phyloP scores from a whole-genome alignment of 345 rosid species.

The Viola odorata region DNA sequence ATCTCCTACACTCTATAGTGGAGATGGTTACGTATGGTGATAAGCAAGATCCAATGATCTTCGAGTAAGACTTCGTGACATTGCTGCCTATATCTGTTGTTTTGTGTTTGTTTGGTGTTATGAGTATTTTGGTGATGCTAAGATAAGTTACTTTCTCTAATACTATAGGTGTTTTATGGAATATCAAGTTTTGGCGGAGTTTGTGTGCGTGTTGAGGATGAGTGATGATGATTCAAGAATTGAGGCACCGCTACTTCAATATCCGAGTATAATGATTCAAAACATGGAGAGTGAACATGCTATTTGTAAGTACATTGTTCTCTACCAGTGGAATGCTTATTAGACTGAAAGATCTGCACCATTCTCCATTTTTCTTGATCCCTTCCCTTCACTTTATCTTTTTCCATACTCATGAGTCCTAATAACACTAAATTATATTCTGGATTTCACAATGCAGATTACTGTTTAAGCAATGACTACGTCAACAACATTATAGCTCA shows the following conservation, averaged over 20 bases:
- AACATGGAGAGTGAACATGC: slow-evolving; percentile 56
- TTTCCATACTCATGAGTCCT: too few species aligned
- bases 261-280: slow-evolving; percentile 62
- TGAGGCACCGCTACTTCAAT: slow-evolving; percentile 56
- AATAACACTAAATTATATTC: too few species aligned
- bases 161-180: slow-evolving; percentile 50
- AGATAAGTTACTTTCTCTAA: not conserved
- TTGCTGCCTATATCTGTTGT: too few species aligned
- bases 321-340: not conserved
- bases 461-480: slow-evolving; percentile 61
- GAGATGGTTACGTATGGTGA: slow-evolving; percentile 64
- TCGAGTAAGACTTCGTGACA: slow-evolving; percentile 32
- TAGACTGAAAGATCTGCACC: too few species aligned
- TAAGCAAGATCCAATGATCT: slow-evolving; percentile 51
- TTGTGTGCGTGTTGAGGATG: slow-evolving; percentile 46
- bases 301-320: slow-evolving; percentile 40
- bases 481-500: slow-evolving; percentile 53
- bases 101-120: not conserved
- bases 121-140: not conserved
- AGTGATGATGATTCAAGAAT: slow-evolving; percentile 37
- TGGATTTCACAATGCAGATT: slow-evolving; percentile 35
- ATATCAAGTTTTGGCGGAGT: slow-evolving; percentile 57
- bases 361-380: too few species aligned
- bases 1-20: slow-evolving; percentile 52
- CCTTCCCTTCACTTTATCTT: too few species aligned